These are phyloP conservation scores for Fusarium solani-melongenae DNA, from an alignment of 2,329 filamentous ascomycete genomes.

Conservation along the genomic window DNA sequence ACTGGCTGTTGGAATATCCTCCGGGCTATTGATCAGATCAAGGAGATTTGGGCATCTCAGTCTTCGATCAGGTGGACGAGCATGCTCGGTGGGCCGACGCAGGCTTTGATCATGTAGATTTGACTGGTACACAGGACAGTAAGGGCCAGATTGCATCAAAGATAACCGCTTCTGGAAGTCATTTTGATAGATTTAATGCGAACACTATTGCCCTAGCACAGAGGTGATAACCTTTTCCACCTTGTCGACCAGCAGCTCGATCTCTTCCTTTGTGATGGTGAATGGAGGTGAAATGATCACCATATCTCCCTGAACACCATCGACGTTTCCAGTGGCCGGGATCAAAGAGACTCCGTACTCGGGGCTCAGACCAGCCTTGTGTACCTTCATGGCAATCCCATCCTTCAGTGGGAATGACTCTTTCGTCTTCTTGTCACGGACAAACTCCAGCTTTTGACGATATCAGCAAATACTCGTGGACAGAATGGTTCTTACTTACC, in stretches of 20 bases:
- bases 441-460: slow-evolving; percentile 16
- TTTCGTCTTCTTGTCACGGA: slow-evolving; percentile 12
- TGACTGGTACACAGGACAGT: neutral
- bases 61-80: slow-evolving; percentile 38
- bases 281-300: slow-evolving; percentile 26
- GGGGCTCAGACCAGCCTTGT: slow-evolving; percentile 1
- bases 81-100: slow-evolving; percentile 34
- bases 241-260: slow-evolving; percentile 4
- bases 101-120: slow-evolving; percentile 38
- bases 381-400: slow-evolving; percentile 14
- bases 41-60: slow-evolving; percentile 39
- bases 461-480: neutral
- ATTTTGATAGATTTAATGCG: neutral
- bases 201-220: slow-evolving; percentile 1
- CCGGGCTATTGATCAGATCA: slow-evolving; percentile 37
- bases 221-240: slow-evolving; percentile 10
- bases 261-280: slow-evolving; percentile 14
- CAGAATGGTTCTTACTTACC: neutral
- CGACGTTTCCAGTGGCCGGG: slow-evolving; percentile 10
- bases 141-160: neutral
- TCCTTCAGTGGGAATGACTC: slow-evolving; percentile 5
- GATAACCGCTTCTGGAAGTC: neutral
- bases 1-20: slow-evolving; percentile 37
- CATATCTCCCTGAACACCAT: slow-evolving; percentile 27
- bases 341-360: slow-evolving; percentile 16